Percentiles rank a stretch among this genome's conserved stretches.
phyloP scores from a whole-genome alignment of 2,329 filamentous ascomycete species.

The Arthrobotrys megalospora region DNA sequence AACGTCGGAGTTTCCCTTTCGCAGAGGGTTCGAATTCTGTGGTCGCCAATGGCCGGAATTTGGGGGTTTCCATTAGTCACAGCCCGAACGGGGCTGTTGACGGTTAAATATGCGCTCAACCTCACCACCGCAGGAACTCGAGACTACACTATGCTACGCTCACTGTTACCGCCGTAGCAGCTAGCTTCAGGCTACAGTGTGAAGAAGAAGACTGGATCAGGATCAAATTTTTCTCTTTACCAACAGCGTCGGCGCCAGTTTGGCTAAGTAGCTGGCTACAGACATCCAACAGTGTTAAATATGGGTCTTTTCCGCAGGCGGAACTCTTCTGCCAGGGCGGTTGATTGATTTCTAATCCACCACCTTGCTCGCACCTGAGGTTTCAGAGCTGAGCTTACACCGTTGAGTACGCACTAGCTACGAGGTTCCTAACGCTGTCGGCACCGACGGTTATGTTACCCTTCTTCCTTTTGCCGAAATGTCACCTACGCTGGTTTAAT shows the following conservation, averaged over 20 bases:
- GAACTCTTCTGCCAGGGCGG: constrained; percentile 53
- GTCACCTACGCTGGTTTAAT: constrained; percentile 32
- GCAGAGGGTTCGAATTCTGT: constrained; percentile 10
- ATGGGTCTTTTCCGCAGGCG: constrained; percentile 5
- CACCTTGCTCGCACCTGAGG: not conserved
- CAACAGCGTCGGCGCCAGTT: not conserved
- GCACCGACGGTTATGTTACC: constrained; percentile 9
- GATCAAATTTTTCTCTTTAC: not conserved
- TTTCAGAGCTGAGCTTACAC: too few relatives aligned
- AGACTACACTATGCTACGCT: not conserved
- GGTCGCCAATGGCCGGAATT: constrained; percentile 27
- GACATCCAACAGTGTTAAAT: constrained; percentile 2
- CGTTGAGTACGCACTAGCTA: too few relatives aligned
- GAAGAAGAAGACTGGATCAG: not conserved
- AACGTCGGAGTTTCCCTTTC: not conserved
- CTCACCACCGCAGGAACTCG: too few relatives aligned
- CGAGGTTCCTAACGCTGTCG: not conserved
- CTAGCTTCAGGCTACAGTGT: constrained; percentile 7
- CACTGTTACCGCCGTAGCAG: not conserved
- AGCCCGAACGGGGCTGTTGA: constrained; percentile 1
- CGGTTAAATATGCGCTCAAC: constrained; percentile 34
- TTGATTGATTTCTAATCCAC: constrained; percentile 50
- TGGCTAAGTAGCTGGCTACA: not conserved
- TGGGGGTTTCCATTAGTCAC: constrained; percentile 53
- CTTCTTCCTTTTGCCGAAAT: constrained; percentile 37